Conservation (phyloP, 768 basidiomycete species). For the Coprinopsis marcescibilis region DNA sequence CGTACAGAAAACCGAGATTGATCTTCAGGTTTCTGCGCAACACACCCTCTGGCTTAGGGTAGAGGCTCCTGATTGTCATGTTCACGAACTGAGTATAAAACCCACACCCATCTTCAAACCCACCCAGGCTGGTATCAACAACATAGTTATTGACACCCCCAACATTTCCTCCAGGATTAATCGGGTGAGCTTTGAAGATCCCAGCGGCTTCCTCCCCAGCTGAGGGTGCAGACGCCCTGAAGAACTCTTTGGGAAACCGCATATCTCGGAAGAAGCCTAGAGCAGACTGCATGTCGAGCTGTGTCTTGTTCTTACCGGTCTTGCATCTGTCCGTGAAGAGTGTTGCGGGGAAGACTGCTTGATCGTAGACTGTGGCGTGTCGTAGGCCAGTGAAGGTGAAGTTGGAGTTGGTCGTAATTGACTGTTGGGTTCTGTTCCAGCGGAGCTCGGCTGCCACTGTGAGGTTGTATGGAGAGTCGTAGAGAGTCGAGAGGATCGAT, state of each 20-base stretch:
- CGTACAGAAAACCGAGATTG: constrained; percentile 12
- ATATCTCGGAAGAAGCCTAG: constrained; percentile 15
- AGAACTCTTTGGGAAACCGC: constrained; percentile 14
- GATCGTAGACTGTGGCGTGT: constrained; percentile 13
- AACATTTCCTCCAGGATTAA: constrained; percentile 13
- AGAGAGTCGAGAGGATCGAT: too few species aligned
- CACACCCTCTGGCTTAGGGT: constrained; percentile 15
- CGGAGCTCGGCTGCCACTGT: constrained; percentile 14
- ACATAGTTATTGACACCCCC: constrained; percentile 13
- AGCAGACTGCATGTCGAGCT: constrained; percentile 13
- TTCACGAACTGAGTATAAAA: constrained; percentile 16
- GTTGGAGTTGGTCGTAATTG: constrained; percentile 15
- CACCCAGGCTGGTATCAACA: constrained; percentile 9
- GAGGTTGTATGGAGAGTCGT: too few species aligned
- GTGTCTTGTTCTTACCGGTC: constrained; percentile 4
- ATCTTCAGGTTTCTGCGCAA: constrained; percentile 11
- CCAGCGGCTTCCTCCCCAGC: background rate
- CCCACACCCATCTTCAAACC: constrained; percentile 9
- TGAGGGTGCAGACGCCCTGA: constrained; percentile 8
- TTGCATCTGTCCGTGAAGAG: constrained; percentile 16
- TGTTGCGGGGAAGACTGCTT: constrained; percentile 10
- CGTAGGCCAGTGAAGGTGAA: constrained; percentile 14
- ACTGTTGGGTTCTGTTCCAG: constrained; percentile 12
- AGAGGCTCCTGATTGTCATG: constrained; percentile 12
- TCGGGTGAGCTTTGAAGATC: constrained; percentile 8